Percentiles rank a stretch among this genome's conserved stretches.
phyloP scores from a whole-genome alignment of 1,284 basidiomycete species.

The Porodaedalea pini region DNA sequence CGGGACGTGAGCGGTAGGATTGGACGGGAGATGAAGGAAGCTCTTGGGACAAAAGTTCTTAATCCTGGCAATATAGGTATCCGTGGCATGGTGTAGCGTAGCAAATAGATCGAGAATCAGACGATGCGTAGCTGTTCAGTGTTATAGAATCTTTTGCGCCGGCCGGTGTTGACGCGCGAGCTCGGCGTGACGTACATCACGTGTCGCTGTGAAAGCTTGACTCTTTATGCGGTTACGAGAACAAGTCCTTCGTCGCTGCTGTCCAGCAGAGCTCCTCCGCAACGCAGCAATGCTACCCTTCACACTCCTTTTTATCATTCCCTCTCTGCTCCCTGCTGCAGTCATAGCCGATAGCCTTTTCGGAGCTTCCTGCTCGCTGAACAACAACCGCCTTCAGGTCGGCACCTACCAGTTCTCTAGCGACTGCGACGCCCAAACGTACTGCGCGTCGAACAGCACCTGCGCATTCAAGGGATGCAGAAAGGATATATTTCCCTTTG shows the following conservation, averaged over 20 bases:
- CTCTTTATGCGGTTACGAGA: background rate
- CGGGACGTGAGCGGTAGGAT: constrained; percentile 37
- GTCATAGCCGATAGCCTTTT: constrained; percentile 43
- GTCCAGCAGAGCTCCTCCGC: constrained; percentile 6
- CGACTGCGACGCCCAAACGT: constrained; percentile 71
- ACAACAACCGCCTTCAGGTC: constrained; percentile 63
- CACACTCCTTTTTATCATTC: constrained; percentile 40
- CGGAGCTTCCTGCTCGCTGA: constrained; percentile 47
- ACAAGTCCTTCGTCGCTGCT: background rate
- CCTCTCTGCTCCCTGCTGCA: constrained; percentile 32
- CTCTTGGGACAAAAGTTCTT: constrained; percentile 32
- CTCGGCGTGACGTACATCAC: constrained; percentile 1
- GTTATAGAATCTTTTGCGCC: no score
- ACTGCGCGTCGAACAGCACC: constrained; percentile 53
- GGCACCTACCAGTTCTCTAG: constrained; percentile 75
- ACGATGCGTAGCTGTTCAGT: no score
- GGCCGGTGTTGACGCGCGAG: background rate
- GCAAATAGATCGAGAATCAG: no score
- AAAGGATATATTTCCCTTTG: constrained; percentile 73
- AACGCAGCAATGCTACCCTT: constrained; percentile 31
- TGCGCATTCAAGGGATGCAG: constrained; percentile 71
- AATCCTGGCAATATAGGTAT: constrained; percentile 22
- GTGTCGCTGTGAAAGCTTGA: background rate
- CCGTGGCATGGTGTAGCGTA: constrained; percentile 11
- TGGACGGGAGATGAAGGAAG: constrained; percentile 32